Base-by-base conservation (phyloP, 2,329 filamentous ascomycete genomes). In the Monilinia fructicola region DNA sequence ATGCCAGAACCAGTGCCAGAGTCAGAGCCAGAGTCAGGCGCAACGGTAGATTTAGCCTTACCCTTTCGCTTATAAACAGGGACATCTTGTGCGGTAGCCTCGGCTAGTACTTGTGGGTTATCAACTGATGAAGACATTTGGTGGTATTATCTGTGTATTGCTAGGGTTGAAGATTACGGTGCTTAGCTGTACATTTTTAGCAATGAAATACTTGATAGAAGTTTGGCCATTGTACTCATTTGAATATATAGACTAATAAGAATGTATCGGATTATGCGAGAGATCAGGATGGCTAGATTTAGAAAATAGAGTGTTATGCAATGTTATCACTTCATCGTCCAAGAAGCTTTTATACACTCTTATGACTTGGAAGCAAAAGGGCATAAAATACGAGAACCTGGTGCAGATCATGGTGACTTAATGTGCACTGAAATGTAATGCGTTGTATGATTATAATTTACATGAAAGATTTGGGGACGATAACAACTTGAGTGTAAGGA, bases 231-330 rank as follows among this genome's bases (percentile, higher is more conserved):
- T n/a, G 18, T n/a, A n/a, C 7, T 46, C 6, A 46, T n/a, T 6
- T 46, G 44, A 46, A 46, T 46, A 6, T n/a, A 46, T 46, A 2
- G 21, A 46, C 1, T 21, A 2, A 21, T 7, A 46, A 46, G 4
- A 46, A 21, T 21, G 42, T 18, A 46, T 3, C 16, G 21, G 42
- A 21, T 18, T 16, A 1, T 46, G 16, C 4, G 4, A 14, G 21
- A 21, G 23, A 21, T 18, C 9, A 3, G 4, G 1, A 26, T 1
- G 10, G 0, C 11, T 28, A 2, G 6, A 5, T 21, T 18, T 1
- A 11, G 9, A 1, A 56, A 16, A 16, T 9, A 28, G 7, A 9
- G 26, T 18, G 0, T 1, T 3, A 1, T 56, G 2, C 9, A 21
- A 21, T 59, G 21, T 1, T 23, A 21, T 23, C 2, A 3, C 42